Evolutionary conservation across 148 eudicot genomes (phyloP).

Genomic region (Amaranthus cruentus): DNA sequence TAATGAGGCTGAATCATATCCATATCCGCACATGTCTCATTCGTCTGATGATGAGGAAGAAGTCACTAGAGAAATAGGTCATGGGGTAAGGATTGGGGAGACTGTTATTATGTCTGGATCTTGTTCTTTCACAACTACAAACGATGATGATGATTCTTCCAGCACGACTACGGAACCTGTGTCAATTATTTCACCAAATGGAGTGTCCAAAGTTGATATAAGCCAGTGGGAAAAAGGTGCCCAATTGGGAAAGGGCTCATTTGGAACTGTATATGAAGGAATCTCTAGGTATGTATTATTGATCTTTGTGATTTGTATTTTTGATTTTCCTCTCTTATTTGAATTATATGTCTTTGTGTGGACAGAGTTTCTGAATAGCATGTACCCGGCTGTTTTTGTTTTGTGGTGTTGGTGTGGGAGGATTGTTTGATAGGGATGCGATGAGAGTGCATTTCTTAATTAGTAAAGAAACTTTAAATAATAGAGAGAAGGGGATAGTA

Average conservation of each 20-base stretch:
- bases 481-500: not conserved
- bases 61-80: constrained; percentile 14
- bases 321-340: constrained; percentile 1
- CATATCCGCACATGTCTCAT: constrained; percentile 11
- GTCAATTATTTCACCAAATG: constrained; percentile 66
- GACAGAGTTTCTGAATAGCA: not conserved
- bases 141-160: constrained; percentile 70
- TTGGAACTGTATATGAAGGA: constrained; percentile 81
- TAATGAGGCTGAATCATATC: constrained; percentile 9
- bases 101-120: constrained; percentile 42
- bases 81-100: constrained; percentile 28
- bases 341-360: not conserved
- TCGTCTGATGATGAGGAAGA: constrained; percentile 35
- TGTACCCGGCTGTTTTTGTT: not conserved
- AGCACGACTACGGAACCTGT: constrained; percentile 63
- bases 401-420: not conserved
- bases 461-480: not conserved
- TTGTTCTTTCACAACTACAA: constrained; percentile 63
- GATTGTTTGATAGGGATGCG: not conserved
- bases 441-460: not conserved
- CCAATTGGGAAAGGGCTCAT: constrained; percentile 66
- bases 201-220: constrained; percentile 40
- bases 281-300: constrained; percentile 54
- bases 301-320: constrained; percentile 6
- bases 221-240: constrained; percentile 58